Conservation (phyloP, 2,329 filamentous ascomycete genomes). For the Talaromyces sp. region DNA sequence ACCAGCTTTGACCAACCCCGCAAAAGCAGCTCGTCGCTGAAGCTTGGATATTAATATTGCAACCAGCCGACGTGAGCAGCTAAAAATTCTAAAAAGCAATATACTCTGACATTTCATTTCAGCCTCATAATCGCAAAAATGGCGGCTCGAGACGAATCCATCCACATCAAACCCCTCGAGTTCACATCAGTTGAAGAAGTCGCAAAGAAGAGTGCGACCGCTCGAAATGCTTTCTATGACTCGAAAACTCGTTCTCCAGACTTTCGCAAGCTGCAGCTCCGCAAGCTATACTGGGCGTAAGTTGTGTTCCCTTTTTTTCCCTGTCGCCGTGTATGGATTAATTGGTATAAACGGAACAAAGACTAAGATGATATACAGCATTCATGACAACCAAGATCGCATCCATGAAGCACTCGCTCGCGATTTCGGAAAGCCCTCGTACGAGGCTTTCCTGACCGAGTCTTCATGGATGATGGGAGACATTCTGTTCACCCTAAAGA, state of each 20-base stretch:
- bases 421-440: constrained; percentile 72
- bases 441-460: constrained; percentile 70
- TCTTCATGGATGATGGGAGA: constrained; percentile 74
- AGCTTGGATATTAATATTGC: neutral
- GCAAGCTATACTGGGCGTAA: constrained; percentile 88
- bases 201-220: constrained; percentile 51
- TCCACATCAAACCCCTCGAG: constrained; percentile 44
- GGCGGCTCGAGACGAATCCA: constrained; percentile 8
- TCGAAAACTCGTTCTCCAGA: constrained; percentile 77
- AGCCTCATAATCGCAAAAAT: neutral
- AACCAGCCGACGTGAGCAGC: neutral
- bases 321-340: neutral
- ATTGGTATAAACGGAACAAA: neutral
- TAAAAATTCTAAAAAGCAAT: neutral
- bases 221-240: constrained; percentile 65
- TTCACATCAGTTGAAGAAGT: constrained; percentile 63
- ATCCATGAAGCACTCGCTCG: constrained; percentile 68
- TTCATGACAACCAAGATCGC: constrained; percentile 69
- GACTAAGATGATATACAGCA: constrained; percentile 22
- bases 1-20: neutral
- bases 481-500: constrained; percentile 69
- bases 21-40: neutral
- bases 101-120: neutral
- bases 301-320: constrained; percentile 17
- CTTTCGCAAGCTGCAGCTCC: constrained; percentile 78